Evolutionary conservation across 257 asterid genomes (phyloP).

Genomic region (Capsicum chinense): DNA sequence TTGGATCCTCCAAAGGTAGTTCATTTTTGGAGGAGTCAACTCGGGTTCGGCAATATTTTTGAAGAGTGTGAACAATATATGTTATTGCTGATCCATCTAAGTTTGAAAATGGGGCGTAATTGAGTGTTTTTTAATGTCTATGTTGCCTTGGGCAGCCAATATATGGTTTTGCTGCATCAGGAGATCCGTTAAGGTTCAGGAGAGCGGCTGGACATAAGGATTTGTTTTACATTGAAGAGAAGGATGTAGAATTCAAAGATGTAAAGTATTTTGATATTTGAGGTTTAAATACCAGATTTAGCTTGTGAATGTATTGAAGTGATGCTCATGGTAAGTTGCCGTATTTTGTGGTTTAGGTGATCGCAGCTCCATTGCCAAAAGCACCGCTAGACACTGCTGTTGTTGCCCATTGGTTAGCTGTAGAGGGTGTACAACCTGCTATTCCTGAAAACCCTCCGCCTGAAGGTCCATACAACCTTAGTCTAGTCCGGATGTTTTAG

Average conservation of each 20-base stretch:
- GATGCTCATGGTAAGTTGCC: conserved; percentile 13
- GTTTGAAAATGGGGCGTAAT: neutral
- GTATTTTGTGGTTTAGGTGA: conserved; percentile 56
- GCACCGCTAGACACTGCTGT: conserved; percentile 88
- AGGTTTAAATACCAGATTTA: conserved; percentile 21
- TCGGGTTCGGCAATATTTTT: neutral
- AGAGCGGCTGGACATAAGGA: conserved; percentile 94
- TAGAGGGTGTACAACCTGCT: conserved; percentile 96
- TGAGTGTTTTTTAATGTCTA: conserved; percentile 22
- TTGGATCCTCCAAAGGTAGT: neutral
- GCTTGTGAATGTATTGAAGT: conserved; percentile 20
- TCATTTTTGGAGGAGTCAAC: neutral
- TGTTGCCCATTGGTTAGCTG: conserved; percentile 87
- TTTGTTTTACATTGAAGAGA: conserved; percentile 85
- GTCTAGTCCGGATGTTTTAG: neutral
- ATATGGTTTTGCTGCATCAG: conserved; percentile 93
- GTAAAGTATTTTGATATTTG: conserved; percentile 40
- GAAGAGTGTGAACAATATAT: neutral
- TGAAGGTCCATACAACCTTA: conserved; percentile 50
- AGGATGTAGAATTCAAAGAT: conserved; percentile 92
- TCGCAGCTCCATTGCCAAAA: conserved; percentile 92
- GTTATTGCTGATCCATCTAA: neutral
- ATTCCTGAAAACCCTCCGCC: conserved; percentile 94
- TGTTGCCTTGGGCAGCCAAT: conserved; percentile 58
- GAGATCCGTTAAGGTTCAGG: conserved; percentile 82